phyloP scores from a whole-genome alignment of 2,329 filamentous ascomycete genomes.

The Phyllosticta paracitricarpa region DNA sequence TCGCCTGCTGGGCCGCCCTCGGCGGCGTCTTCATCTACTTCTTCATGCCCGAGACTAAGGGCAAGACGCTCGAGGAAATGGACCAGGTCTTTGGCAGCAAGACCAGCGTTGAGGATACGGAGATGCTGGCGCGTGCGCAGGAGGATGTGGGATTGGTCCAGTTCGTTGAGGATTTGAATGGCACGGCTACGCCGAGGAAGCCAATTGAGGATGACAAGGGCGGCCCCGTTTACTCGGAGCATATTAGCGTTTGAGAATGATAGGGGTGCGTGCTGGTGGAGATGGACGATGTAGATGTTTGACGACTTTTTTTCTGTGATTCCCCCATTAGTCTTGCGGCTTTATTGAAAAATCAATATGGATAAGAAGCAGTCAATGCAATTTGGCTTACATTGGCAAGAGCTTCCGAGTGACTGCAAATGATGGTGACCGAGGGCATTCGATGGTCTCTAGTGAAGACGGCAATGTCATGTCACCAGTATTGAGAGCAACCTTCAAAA shows the following conservation, averaged over 20 bases:
- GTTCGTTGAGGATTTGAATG: not conserved
- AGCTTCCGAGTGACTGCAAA: no score
- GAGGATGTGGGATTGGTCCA: not conserved
- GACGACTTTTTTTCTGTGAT: not conserved
- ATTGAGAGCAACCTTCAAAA: no score
- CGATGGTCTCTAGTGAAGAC: no score
- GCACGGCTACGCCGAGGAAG: not conserved
- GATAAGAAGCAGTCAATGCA: no score
- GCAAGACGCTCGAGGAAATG: slow-evolving; percentile 22
- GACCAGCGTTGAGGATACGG: not conserved
- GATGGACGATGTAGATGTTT: not conserved
- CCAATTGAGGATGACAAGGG: not conserved
- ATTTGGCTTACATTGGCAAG: no score
- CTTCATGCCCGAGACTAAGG: slow-evolving; percentile 24
- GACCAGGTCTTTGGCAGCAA: slow-evolving; percentile 18
- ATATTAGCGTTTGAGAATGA: not conserved
- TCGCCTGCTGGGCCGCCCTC: slow-evolving; percentile 20
- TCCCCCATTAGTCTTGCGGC: no score
- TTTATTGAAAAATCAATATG: no score
- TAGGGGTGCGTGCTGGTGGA: not conserved
- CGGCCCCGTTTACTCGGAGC: not conserved
- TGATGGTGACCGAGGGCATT: no score
- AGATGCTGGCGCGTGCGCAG: not conserved
- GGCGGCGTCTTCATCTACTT: slow-evolving; percentile 15
- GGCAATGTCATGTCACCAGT: no score